A percentile compares a stretch with the other conserved stretches of the same genome.
Conservation (phyloP, 164 flowering plant genomes). For the Dillenia turbinata region DNA sequence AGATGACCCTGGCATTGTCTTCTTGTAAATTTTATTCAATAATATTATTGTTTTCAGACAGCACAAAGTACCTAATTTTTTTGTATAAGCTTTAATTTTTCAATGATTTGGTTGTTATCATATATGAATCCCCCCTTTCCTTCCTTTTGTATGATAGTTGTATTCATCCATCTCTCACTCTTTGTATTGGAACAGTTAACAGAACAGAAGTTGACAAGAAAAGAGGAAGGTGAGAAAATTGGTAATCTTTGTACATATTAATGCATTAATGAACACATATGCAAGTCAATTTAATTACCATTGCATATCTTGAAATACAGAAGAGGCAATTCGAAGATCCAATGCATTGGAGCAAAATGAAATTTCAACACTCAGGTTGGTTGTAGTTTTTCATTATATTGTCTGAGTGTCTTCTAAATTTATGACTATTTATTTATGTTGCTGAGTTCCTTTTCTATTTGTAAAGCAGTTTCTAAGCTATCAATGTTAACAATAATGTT, state of each 20-base stretch:
- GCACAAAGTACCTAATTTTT: too few relatives aligned
- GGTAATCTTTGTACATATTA: too few relatives aligned
- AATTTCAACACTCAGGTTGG: slow-evolving; percentile 56
- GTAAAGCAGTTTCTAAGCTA: neutral
- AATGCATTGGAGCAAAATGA: slow-evolving; percentile 67
- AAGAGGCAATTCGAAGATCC: slow-evolving; percentile 80
- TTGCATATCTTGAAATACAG: slow-evolving; percentile 21
- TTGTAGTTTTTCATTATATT: neutral
- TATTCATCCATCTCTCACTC: neutral
- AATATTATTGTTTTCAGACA: too few relatives aligned
- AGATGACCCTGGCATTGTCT: too few relatives aligned
- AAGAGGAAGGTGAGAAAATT: slow-evolving; percentile 64
- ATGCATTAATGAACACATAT: neutral
- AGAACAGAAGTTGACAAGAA: slow-evolving; percentile 53
- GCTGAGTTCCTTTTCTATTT: neutral
- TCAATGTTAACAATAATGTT: neutral
- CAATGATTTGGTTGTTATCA: too few relatives aligned
- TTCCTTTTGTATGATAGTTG: too few relatives aligned
- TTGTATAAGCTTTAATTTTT: too few relatives aligned
- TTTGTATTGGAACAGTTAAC: slow-evolving; percentile 44
- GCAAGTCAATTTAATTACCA: neutral
- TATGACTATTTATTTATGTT: slow-evolving; percentile 1
- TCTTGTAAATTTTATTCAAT: too few relatives aligned
- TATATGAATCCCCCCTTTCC: too few relatives aligned
- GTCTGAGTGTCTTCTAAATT: neutral